phyloP scores from a whole-genome alignment of 2,329 filamentous ascomycete species.

The Bipolaris gigantea region DNA sequence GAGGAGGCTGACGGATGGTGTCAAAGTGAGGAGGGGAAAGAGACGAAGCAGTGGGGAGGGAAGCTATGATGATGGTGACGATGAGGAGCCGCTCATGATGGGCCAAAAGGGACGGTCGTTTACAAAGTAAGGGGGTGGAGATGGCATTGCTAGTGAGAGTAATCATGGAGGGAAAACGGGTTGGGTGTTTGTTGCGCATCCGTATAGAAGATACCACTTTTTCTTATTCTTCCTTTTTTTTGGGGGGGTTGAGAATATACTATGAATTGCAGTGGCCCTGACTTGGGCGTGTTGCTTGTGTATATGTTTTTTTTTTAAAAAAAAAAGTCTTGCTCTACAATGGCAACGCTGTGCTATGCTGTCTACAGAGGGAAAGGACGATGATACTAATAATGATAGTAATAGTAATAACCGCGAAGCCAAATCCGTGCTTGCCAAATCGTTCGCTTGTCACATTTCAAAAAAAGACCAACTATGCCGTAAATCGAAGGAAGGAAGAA shows the following conservation, averaged over 20 bases:
- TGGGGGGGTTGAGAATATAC: slow-evolving; percentile 2
- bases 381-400: not conserved
- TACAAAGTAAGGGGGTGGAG: slow-evolving; percentile 2
- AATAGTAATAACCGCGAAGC: not conserved
- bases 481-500: no score
- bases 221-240: not conserved
- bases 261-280: slow-evolving; percentile 4
- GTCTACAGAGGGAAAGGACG: not conserved
- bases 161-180: not conserved
- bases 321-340: not conserved
- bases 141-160: not conserved
- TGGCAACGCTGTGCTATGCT: slow-evolving; percentile 16
- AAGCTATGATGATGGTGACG: slow-evolving; percentile 25
- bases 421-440: not conserved
- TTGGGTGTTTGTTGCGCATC: slow-evolving; percentile 4
- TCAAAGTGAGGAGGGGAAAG: slow-evolving; percentile 66
- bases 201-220: slow-evolving; percentile 24
- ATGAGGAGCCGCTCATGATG: slow-evolving; percentile 30
- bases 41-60: slow-evolving; percentile 47
- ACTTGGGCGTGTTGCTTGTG: not conserved
- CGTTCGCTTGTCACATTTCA: not conserved
- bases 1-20: slow-evolving; percentile 79
- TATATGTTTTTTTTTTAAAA: no score
- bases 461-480: not conserved
- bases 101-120: slow-evolving; percentile 17